Evolutionary conservation across 805 yeast species (phyloP), one percentile per base, ranked within the genome.

Genomic region (Suhomyces xylopsoci): DNA sequence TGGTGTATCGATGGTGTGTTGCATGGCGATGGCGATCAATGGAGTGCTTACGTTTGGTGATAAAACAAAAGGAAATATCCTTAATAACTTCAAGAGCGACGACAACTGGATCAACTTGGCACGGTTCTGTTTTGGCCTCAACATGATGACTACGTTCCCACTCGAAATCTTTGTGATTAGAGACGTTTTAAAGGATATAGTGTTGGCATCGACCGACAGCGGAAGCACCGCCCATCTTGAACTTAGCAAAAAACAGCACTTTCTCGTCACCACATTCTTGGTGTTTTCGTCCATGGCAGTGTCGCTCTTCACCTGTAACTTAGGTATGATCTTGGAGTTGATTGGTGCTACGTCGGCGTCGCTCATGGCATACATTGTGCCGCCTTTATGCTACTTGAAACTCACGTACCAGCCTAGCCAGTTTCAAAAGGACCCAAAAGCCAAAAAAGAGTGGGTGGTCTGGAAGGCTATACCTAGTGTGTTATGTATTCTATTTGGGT

Each of bases 261-360:
- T 83, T 38, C 51, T 80, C 10, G 74, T 87, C 40, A 93, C 97
- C 0, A 80, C 90, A 0, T 60, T 78, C 0, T 68, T 90, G 45
- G 88, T 88, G 0, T 70, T 85, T 26, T 54, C 81, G 0, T 87
- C 96, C 0, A 87, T 91, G 92, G 62, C 81, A 0, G 84, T 90
- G 2, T 79, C 97, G 0, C 71, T 93, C 30, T 69, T 84, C 52
- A 90, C 97, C 0, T 92, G 97, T 63, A 90, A 91, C 58, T 75
- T 92, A 51, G 98, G 98, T 1, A 88, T 94, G 10, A 85, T 93
- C 26, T 75, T 92, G 41, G 97, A 93, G 64, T 76, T 92, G 3
- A 91, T 90, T 30, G 98, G 98, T 1, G 92, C 97, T 0, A 87
- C 96, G 0, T 87, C 96, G 0, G 97, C 97, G 0, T 90, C 96